Evolutionary conservation across 345 rosid genomes (phyloP).

Genomic region (Theobroma cacao): DNA sequence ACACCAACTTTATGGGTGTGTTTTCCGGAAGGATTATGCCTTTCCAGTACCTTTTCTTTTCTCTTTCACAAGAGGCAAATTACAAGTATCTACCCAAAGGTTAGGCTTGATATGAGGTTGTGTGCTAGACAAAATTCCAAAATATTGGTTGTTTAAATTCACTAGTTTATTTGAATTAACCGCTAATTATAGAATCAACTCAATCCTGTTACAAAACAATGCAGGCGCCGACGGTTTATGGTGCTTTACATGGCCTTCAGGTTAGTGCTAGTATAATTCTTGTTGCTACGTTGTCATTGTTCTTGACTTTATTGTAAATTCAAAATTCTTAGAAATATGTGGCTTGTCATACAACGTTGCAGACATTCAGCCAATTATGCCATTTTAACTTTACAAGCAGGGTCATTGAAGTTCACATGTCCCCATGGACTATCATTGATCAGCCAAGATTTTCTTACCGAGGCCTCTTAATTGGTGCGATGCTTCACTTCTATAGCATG

Average conservation of each 20-base stretch:
- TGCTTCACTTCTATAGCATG: neutral
- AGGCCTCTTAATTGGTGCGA: slow-evolving; percentile 69
- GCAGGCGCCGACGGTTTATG: slow-evolving; percentile 69
- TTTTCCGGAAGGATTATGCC: neutral
- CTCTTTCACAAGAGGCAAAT: neutral
- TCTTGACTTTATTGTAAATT: neutral
- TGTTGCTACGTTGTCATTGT: neutral
- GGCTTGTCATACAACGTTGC: slow-evolving; percentile 24
- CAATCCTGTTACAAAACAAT: slow-evolving; percentile 13
- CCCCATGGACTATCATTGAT: slow-evolving; percentile 65
- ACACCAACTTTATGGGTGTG: neutral
- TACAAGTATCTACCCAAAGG: neutral
- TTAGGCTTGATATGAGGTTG: neutral
- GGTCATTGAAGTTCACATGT: slow-evolving; percentile 41
- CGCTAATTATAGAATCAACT: slow-evolving; percentile 5
- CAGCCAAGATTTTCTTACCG: slow-evolving; percentile 68
- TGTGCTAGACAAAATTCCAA: neutral
- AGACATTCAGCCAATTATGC: slow-evolving; percentile 81
- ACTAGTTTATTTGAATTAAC: neutral
- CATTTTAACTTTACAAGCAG: slow-evolving; percentile 43
- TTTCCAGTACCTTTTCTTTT: neutral
- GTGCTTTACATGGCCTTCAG: slow-evolving; percentile 79
- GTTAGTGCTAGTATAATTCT: slow-evolving; percentile 27
- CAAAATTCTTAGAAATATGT: slow-evolving; percentile 8
- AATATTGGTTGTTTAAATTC: neutral